Evolutionary conservation across 1,284 basidiomycete species (phyloP).

Genomic region (Thecaphora thlaspeos): DNA sequence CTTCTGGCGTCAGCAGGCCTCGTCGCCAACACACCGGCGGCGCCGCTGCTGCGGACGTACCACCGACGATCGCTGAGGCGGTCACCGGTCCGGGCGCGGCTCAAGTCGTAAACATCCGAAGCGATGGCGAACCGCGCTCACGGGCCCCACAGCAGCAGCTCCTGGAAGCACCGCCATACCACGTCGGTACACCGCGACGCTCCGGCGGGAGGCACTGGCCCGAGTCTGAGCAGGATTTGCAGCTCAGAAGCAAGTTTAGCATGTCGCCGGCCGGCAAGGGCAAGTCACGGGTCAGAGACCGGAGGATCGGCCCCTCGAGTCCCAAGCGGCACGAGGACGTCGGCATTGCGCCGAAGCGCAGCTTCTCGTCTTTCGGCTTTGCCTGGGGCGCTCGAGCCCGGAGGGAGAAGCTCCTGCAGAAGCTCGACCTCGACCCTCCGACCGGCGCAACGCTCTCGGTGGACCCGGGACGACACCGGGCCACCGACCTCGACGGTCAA

Average conservation of each 20-base stretch:
- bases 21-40: background rate
- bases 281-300: conserved; percentile 6
- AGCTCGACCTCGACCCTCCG: too few relatives aligned
- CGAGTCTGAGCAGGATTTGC: conserved; percentile 5
- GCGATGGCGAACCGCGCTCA: background rate
- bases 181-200: conserved; percentile 10
- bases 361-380: background rate
- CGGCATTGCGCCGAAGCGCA: background rate
- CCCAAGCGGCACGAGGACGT: background rate
- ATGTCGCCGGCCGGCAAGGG: conserved; percentile 28
- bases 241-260: conserved; percentile 32
- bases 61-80: too few relatives aligned
- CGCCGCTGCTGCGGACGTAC: too few relatives aligned
- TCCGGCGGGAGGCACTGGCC: conserved; percentile 3
- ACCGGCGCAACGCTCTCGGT: too few relatives aligned
- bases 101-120: too few relatives aligned
- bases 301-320: background rate
- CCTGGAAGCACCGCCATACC: background rate
- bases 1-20: conserved; percentile 10
- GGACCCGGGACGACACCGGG: too few relatives aligned
- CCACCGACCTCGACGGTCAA: background rate
- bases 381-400: background rate
- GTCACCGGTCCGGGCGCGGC: too few relatives aligned
- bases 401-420: background rate
- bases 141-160: background rate